A percentile compares a stretch with the other conserved stretches of the same genome.
These are phyloP conservation scores for Ceratobasidium sp. DNA, from an alignment of 1,284 basidiomycete species.

Conservation along the genomic window DNA sequence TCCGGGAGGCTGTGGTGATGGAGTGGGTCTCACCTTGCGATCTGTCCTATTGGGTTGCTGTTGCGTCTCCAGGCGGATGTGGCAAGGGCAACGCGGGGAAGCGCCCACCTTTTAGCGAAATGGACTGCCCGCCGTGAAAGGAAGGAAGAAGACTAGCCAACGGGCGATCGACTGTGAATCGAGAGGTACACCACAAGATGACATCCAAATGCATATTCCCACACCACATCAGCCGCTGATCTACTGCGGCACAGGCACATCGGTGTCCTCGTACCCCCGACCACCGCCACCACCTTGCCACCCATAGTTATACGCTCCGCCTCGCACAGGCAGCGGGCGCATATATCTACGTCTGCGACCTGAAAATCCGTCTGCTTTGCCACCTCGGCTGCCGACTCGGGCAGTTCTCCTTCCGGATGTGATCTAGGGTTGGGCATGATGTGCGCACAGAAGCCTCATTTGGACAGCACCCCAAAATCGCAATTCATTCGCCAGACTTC, in stretches of 20 bases:
- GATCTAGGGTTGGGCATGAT: not conserved
- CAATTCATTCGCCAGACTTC: not conserved
- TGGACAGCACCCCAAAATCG: conserved; percentile 33
- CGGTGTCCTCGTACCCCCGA: not conserved
- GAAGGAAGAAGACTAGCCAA: not conserved
- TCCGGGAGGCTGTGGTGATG: conserved; percentile 3
- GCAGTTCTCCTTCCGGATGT: not conserved
- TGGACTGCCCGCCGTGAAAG: not conserved
- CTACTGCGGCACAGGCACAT: not conserved
- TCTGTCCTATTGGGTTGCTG: too few relatives aligned
- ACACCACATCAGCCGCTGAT: too few relatives aligned
- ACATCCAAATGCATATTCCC: too few relatives aligned
- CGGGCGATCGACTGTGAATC: too few relatives aligned
- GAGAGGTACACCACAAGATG: too few relatives aligned
- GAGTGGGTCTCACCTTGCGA: too few relatives aligned
- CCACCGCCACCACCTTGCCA: not conserved
- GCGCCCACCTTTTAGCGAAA: not conserved
- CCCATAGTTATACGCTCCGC: not conserved
- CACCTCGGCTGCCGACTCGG: not conserved
- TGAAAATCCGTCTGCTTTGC: not conserved
- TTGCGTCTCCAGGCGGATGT: too few relatives aligned
- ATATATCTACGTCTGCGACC: too few relatives aligned
- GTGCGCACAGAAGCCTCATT: conserved; percentile 34
- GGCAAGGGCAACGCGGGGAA: too few relatives aligned
- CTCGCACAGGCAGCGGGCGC: too few relatives aligned